Conservation (phyloP, 192 early-diverging fungal genomes). For the Coemansia sp. region DNA sequence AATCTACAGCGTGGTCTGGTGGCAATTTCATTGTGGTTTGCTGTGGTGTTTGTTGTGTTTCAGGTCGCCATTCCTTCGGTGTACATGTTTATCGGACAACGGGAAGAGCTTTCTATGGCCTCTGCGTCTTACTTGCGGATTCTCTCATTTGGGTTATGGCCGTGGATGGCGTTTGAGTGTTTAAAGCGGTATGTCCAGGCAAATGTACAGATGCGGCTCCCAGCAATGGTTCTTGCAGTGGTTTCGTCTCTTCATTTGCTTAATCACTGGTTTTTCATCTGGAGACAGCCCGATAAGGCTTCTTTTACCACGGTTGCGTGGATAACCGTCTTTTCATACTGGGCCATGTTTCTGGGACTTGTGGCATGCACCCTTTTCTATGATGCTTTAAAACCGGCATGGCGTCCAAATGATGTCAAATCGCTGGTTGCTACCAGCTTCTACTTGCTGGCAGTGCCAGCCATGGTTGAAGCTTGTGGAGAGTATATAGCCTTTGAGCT, state of each 20-base stretch:
- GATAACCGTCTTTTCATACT: constrained; percentile 76
- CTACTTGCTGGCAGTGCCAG: constrained; percentile 67
- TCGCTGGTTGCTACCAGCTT: constrained; percentile 35
- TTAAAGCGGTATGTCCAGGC: constrained; percentile 84
- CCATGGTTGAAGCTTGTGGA: constrained; percentile 70
- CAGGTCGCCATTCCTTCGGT: constrained; percentile 70
- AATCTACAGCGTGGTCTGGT: constrained; percentile 79
- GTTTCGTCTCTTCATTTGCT: constrained; percentile 53
- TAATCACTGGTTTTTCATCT: constrained; percentile 81
- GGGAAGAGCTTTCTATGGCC: constrained; percentile 67
- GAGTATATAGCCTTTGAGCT: constrained; percentile 64
- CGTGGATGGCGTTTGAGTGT: constrained; percentile 82
- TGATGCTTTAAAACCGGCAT: constrained; percentile 59
- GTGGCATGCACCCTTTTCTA: constrained; percentile 63
- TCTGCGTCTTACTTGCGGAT: constrained; percentile 69
- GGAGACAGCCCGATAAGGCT: constrained; percentile 58
- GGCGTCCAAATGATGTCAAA: constrained; percentile 60
- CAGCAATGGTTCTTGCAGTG: constrained; percentile 28
- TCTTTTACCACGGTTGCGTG: constrained; percentile 83
- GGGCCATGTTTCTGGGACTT: constrained; percentile 69
- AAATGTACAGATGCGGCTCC: constrained; percentile 81
- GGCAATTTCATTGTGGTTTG: constrained; percentile 64
- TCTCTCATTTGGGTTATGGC: constrained; percentile 75
- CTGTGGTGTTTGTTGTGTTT: constrained; percentile 68
- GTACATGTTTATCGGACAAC: constrained; percentile 71